Conservation (phyloP, 306 rosid genomes). For the Lupinus albus region DNA sequence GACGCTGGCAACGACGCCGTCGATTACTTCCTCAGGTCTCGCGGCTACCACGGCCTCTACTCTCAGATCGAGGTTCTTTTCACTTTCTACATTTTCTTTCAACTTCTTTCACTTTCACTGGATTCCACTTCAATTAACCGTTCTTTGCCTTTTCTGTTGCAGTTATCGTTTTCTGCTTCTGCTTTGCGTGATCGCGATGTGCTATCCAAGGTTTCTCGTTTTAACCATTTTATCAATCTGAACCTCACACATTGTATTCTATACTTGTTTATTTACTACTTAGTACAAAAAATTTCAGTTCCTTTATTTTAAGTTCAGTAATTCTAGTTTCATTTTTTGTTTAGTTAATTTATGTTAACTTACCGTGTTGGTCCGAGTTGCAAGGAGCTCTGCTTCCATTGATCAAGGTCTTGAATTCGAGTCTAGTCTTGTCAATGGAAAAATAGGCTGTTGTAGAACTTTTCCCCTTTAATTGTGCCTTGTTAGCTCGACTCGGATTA, state of each 20-base stretch:
- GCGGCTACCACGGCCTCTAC: constrained; percentile 78
- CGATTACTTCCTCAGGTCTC: constrained; percentile 66
- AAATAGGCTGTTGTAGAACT: too few species aligned
- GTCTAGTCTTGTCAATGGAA: too few species aligned
- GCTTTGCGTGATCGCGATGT: constrained; percentile 83
- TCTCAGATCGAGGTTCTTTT: constrained; percentile 94
- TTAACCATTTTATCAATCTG: constrained; percentile 38
- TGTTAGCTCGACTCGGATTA: too few species aligned
- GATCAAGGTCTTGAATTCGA: too few species aligned
- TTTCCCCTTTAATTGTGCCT: too few species aligned
- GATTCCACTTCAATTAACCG: constrained; percentile 8
- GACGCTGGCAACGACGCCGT: constrained; percentile 72
- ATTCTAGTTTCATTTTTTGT: background rate
- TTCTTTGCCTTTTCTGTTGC: constrained; percentile 30
- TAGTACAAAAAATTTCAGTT: background rate
- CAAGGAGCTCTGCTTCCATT: too few species aligned
- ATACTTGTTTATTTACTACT: background rate
- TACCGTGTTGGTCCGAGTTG: too few species aligned
- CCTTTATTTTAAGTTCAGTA: background rate
- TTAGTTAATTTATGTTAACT: background rate
- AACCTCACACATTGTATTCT: background rate
- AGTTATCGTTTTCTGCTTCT: constrained; percentile 85
- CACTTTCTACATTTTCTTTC: background rate
- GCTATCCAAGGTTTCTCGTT: constrained; percentile 79
- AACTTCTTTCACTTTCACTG: constrained; percentile 12